phyloP scores from a whole-genome alignment of 495 filamentous ascomycete species.

The Glutinoglossum americanum region DNA sequence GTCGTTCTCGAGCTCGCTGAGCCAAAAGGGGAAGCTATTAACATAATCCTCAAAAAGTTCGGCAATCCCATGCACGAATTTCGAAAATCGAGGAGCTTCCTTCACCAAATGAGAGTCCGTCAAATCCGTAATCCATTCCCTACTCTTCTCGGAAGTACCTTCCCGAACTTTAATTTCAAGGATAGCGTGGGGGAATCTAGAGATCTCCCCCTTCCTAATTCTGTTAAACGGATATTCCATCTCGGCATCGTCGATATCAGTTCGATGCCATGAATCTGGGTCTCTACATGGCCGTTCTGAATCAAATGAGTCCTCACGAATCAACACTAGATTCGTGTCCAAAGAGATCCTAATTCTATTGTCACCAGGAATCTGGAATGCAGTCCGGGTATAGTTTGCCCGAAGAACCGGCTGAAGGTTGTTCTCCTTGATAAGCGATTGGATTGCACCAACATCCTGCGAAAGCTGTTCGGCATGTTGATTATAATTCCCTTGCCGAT shows the following conservation, averaged over 20 bases:
- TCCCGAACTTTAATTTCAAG: slow-evolving; percentile 84
- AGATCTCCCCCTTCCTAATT: slow-evolving; percentile 78
- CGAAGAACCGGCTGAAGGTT: slow-evolving; percentile 68
- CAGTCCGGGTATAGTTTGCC: slow-evolving; percentile 83
- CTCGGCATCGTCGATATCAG: slow-evolving; percentile 61
- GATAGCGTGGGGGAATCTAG: slow-evolving; percentile 74
- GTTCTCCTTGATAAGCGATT: slow-evolving; percentile 55
- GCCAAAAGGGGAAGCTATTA: slow-evolving; percentile 92
- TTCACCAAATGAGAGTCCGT: slow-evolving; percentile 85
- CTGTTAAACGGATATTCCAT: slow-evolving; percentile 72
- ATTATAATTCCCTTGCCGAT: slow-evolving; percentile 34
- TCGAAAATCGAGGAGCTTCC: slow-evolving; percentile 74
- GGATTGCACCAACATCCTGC: slow-evolving; percentile 51
- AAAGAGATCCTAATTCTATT: slow-evolving; percentile 78
- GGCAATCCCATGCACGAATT: slow-evolving; percentile 87
- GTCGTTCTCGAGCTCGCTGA: slow-evolving; percentile 70
- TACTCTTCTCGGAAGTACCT: slow-evolving; percentile 37
- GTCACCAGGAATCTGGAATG: slow-evolving; percentile 90
- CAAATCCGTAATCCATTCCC: slow-evolving; percentile 75
- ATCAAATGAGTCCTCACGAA: slow-evolving; percentile 80
- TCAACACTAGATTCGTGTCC: slow-evolving; percentile 79
- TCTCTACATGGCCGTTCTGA: slow-evolving; percentile 67
- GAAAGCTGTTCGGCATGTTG: slow-evolving; percentile 48
- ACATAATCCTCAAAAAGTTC: slow-evolving; percentile 87
- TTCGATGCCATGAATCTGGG: slow-evolving; percentile 72